Base-by-base conservation (phyloP, 2,329 filamentous ascomycete species). In the Truncatella angustata region DNA sequence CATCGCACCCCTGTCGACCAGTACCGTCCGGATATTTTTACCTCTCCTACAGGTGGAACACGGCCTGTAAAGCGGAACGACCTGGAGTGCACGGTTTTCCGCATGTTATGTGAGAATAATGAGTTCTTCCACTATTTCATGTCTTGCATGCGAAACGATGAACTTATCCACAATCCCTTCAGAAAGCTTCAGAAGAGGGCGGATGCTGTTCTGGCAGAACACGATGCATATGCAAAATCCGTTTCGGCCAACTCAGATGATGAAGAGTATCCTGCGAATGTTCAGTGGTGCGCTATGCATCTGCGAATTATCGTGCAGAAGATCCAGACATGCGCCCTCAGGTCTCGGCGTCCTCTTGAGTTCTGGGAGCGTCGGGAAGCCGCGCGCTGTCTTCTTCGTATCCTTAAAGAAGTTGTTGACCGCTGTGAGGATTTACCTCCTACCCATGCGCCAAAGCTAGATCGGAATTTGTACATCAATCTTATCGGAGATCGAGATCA, bases 71-170 rank as follows among this genome's bases (percentile, higher is more conserved):
- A 72, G 53, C 68, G 69, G 9, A 67, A 70, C 46, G 77, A 82
- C 53, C 67, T 82, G 1, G 76, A 78, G 56, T 68, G 70, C 40
- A 80, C 78, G 3, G 62, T 84, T 12, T 75, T 79, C 55, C 75
- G 75, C 48, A 79, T 83, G 66, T 69, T 83, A 14, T 67, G 82
- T 20, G 71, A 75, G 55, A 81, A 81, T 58, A 71, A 79, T 61
- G 73, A 76, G 36, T 76, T 83, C 65, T 80, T 82, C 60, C 68
- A 77, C 48, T 77, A 80, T 66, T 77, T 83, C 53, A 69, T 74
- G 42, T 71, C 72, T 14, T 66, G 73, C 7, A 70, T 77, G 50
- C 66, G 67, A n/a, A 69, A 78, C 2, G 64, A 68, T 43, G 76
- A 78, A 52, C 66, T 68, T 21, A 66, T 75, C 30, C 72, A 72